Conservation (phyloP, 495 filamentous ascomycete species). For the Bombardia bombarda region DNA sequence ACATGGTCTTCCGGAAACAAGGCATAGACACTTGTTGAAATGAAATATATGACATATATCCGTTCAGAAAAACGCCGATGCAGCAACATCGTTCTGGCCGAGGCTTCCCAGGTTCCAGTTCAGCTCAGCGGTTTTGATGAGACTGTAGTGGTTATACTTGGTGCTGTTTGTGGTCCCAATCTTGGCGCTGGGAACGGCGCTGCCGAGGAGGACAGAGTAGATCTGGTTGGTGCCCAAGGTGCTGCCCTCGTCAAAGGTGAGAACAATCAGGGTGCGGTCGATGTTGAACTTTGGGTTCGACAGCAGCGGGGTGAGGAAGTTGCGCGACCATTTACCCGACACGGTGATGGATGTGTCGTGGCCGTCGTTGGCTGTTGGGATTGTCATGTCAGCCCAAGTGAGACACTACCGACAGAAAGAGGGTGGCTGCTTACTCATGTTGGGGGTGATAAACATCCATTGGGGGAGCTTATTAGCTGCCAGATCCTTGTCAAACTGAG, state of each 20-base stretch:
- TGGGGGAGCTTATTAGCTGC: slow-evolving; percentile 52
- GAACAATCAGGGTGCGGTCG: slow-evolving; percentile 57
- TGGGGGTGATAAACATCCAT: slow-evolving; percentile 69
- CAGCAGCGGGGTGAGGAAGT: slow-evolving; percentile 56
- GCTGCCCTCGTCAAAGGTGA: slow-evolving; percentile 65
- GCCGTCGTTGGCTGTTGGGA: slow-evolving; percentile 41
- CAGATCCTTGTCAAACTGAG: slow-evolving; percentile 51
- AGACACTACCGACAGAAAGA: no score
- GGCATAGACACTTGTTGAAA: no score
- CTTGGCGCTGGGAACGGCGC: slow-evolving; percentile 50
- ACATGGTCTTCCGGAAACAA: no score
- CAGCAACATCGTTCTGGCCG: slow-evolving; percentile 19
- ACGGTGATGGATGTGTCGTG: slow-evolving; percentile 60
- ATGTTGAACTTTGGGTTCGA: slow-evolving; percentile 53
- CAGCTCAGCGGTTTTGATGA: slow-evolving; percentile 55
- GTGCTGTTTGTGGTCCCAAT: slow-evolving; percentile 55
- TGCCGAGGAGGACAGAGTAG: slow-evolving; percentile 56
- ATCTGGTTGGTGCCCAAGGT: slow-evolving; percentile 48
- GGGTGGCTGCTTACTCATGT: slow-evolving; percentile 40
- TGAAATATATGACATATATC: no score
- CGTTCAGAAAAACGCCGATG: slow-evolving; percentile 15
- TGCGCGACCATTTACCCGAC: slow-evolving; percentile 50
- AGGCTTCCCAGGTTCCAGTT: slow-evolving; percentile 48
- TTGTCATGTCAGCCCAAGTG: no score
- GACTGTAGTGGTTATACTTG: slow-evolving; percentile 66